phyloP scores from a whole-genome alignment of 164 flowering plant genomes.

The Aristolochia contorta region DNA sequence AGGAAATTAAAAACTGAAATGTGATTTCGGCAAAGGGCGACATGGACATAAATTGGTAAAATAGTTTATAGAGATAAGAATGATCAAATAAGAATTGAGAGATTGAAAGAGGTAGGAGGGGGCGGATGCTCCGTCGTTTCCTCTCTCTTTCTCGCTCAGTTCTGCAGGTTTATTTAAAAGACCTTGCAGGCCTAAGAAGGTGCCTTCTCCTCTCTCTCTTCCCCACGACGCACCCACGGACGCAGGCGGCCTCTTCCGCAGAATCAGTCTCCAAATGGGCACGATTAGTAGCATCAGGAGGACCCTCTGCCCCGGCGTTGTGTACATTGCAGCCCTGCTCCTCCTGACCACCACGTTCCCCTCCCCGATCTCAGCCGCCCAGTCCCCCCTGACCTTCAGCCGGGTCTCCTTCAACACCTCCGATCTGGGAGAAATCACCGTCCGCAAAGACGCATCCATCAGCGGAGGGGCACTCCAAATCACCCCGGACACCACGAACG shows the following conservation, averaged over 20 bases:
- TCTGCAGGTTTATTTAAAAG: neutral
- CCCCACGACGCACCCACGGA: neutral
- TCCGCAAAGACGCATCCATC: conserved; percentile 10
- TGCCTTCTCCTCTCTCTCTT: neutral
- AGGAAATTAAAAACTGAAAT: neutral
- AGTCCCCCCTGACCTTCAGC: neutral
- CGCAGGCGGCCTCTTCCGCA: neutral
- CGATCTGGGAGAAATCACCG: neutral
- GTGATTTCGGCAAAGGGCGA: neutral
- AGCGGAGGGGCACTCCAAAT: conserved; percentile 23
- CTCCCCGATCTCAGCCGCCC: neutral
- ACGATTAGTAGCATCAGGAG: neutral
- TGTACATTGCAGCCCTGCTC: neutral
- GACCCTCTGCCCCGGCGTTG: neutral
- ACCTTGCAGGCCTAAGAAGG: neutral
- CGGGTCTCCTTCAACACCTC: conserved; percentile 3
- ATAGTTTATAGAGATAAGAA: too few relatives aligned
- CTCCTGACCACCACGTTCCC: neutral
- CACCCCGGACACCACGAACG: conserved; percentile 29
- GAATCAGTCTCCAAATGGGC: neutral
- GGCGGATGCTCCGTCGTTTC: neutral
- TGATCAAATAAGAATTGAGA: too few relatives aligned
- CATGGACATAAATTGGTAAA: too few relatives aligned
- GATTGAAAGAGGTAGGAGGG: neutral
- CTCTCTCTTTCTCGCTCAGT: conserved; percentile 1